These are phyloP conservation scores for Phytophthora hybrid DNA, from an alignment of 352 stramenopile genomes.

Conservation along the genomic window DNA sequence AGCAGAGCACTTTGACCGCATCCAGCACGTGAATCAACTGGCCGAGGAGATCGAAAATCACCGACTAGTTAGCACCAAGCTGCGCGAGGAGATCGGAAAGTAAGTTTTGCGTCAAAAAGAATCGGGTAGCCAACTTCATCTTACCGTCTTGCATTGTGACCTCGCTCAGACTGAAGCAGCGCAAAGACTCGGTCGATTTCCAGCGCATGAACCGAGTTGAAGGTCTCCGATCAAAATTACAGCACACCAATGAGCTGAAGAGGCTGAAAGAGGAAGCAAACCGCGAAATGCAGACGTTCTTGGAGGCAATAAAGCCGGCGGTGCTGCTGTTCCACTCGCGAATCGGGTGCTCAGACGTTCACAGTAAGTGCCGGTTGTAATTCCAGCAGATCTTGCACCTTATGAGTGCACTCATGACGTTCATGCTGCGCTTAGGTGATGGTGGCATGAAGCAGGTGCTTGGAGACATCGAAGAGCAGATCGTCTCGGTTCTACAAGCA, in stretches of 20 bases:
- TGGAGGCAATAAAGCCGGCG: constrained; percentile 69
- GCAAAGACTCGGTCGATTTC: constrained; percentile 83
- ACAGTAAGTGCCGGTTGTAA: constrained; percentile 43
- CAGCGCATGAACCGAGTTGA: constrained; percentile 84
- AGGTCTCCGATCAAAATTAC: constrained; percentile 64
- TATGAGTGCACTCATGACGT: not conserved
- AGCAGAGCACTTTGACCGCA: constrained; percentile 82
- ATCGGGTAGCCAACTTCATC: not conserved
- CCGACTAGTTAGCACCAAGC: constrained; percentile 66
- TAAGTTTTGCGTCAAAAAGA: constrained; percentile 36
- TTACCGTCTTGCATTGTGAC: not conserved
- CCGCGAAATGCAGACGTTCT: constrained; percentile 69
- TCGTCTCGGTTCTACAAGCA: constrained; percentile 69
- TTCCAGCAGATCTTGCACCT: not conserved
- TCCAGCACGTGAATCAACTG: constrained; percentile 85
- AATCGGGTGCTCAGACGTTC: constrained; percentile 76
- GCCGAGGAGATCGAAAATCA: constrained; percentile 86
- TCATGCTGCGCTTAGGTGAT: constrained; percentile 18
- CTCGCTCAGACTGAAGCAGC: constrained; percentile 70
- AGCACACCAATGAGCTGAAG: constrained; percentile 75
- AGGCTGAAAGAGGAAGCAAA: constrained; percentile 84
- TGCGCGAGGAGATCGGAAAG: constrained; percentile 85
- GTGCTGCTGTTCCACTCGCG: constrained; percentile 70
- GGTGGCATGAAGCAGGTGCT: constrained; percentile 82
- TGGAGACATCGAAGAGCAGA: constrained; percentile 81